Base-by-base conservation (phyloP, 139 green algal species). In the Pleodorina starrii region DNA sequence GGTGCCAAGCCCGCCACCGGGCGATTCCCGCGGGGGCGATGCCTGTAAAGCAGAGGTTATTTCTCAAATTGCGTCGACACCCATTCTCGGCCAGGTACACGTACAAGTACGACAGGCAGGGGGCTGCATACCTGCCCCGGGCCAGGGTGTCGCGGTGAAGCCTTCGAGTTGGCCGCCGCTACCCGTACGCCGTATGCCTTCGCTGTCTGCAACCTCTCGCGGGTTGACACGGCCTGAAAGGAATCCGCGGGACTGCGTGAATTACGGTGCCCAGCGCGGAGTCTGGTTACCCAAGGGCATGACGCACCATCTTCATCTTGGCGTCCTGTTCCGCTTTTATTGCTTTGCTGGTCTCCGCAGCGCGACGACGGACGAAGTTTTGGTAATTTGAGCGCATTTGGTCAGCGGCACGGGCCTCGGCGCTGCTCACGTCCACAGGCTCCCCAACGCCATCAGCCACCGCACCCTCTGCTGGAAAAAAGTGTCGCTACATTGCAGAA, bases 401-500 rank as follows among this genome's bases (percentile, higher is more conserved):
- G 54, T 66, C 54, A 66, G 54, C 54, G 54, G 54, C 7, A 25
- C 9, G 21, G 35, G 63, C 48, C 48, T 57, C 54, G 32, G 25
- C 63, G 21, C 27, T 36, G 1, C 6, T 23, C 14, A 54, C 54
- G n/a, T 44, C 27, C 44, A 78, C 32, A 0, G 21, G 12, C 82
- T 88, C 82, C 27, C 82, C 82, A 1, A 88, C 82, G 5, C 82
- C 82, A 2, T 88, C 63, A 16, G 32, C 0, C 6, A 88, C 66
- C 5, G 82, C 66, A 6, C 82, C 82, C 43, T 88, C 82, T 16
- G 82, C 66, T 5, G 82, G 82, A 40, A 80, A 88, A 32, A 35
- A 88, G 27, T 88, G 82, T 29, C 66, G 32, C 82, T 88, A 44
- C 66, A 25, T 9, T n/a, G n/a, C n/a, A n/a, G n/a, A n/a, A n/a